Base-by-base conservation (phyloP, 345 rosid species). In the Trapa bicornis region DNA sequence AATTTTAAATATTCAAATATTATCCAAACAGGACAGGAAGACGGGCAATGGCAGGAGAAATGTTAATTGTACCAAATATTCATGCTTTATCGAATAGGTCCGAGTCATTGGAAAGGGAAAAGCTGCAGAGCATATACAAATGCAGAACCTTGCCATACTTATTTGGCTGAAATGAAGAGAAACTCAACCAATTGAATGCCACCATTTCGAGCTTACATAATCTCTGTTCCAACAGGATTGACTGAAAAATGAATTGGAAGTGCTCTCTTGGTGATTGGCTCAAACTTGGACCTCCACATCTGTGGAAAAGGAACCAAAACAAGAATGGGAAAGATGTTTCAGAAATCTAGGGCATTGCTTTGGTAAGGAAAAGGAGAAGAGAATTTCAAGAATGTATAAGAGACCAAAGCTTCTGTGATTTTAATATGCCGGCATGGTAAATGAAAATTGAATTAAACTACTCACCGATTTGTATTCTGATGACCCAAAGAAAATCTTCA, bases 211-310 rank as follows among this genome's bases (percentile, higher is more conserved):
- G 47, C 10, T 45, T 45, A 45, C 47, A 93, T 90, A 71, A 89
- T 66, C 75, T 93, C 90, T 3, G 83, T 45, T 45, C 97, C 92
- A 37, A 87, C 90, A 0, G 97, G 97, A 79, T 93, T 89, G 68
- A 93, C 86, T 47, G 87, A 78, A 75, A 80, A 88, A 76, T 85
- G 86, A 69, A 89, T 50, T 12, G 76, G 47, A 75, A 83, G 71
- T 9, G 76, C 61, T 75, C 76, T 87, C 76, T 62, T 75, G 67
- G 78, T 70, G 67, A 85, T 77, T 16, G 73, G 77, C 75, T 80
- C 80, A 57, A 93, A 84, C 45, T 84, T 82, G 70, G 80, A 79
- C 74, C 75, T 80, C 97, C 96, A 88, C 71, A 83, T 75, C 97
- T 92, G 89, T 68, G 61, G 17, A 11, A 17, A 53, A 53, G 9